These are phyloP conservation scores for Verticillium albo-atrum DNA, from an alignment of 2,329 filamentous ascomycete species.

Conservation along the genomic window DNA sequence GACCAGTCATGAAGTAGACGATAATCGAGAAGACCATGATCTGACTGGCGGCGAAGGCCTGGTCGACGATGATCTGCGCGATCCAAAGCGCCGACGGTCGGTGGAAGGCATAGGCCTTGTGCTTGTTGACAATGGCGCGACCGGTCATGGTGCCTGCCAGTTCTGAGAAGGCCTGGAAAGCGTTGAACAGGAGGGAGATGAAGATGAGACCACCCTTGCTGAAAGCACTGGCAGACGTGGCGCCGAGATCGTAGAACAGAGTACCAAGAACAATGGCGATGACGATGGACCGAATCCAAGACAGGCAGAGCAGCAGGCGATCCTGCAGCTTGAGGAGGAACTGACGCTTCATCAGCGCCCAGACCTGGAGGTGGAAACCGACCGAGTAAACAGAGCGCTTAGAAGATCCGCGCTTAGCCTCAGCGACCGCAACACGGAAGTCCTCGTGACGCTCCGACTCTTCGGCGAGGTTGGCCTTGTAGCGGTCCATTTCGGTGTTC, in stretches of 20 bases:
- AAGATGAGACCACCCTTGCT: constrained; percentile 79
- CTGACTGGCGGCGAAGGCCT: constrained; percentile 65
- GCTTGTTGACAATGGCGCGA: constrained; percentile 76
- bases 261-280: constrained; percentile 78
- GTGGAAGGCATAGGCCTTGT: constrained; percentile 78
- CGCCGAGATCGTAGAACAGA: constrained; percentile 67
- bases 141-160: constrained; percentile 71
- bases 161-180: constrained; percentile 82
- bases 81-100: constrained; percentile 79
- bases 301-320: constrained; percentile 68
- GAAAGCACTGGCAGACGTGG: constrained; percentile 67
- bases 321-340: constrained; percentile 85
- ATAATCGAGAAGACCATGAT: constrained; percentile 71
- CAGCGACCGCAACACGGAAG: constrained; percentile 69
- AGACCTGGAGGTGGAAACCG: constrained; percentile 78
- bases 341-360: constrained; percentile 78
- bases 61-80: constrained; percentile 75
- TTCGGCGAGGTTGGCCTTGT: constrained; percentile 58
- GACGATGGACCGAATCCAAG: constrained; percentile 64
- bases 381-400: constrained; percentile 77
- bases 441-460: constrained; percentile 69
- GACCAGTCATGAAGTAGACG: constrained; percentile 73
- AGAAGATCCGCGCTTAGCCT: constrained; percentile 73
- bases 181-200: constrained; percentile 75
- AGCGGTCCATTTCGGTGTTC: constrained; percentile 62